Evolutionary conservation across 257 asterid genomes (phyloP), one percentile per base, ranked within the genome.

Genomic region (Vinca minor): DNA sequence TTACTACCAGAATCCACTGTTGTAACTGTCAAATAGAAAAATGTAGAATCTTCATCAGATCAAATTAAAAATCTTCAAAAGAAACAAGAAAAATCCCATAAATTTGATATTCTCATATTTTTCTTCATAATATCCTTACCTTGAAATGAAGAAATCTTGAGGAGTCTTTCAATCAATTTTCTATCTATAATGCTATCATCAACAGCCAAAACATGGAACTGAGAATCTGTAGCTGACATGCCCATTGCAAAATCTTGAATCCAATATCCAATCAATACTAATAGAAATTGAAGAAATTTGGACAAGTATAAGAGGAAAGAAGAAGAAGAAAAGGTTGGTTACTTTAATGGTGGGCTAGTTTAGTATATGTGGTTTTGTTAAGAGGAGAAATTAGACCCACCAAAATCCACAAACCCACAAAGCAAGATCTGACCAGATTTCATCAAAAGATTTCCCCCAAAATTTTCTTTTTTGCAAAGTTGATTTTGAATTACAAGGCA

Each of bases 401-500:
- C 77, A 85, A 87, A 83, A 75, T 82, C 85, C 84, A 81, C 85
- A 82, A n/a, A 67, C 77, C 78, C 81, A 85, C 76, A 83, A 85
- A 84, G 86, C 92, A 85, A 89, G 92, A 85, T 87, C 95, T 82
- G 87, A 78, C 82, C 88, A 83, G 87, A 82, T 83, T 77, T 73
- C 80, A 67, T 62, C 78, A 66, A 70, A 74, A 66, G 71, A 69
- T 67, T 46, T 69, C 11, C 65, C n/a, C 74, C 8, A 63, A 67
- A 68, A 63, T 26, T 38, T 38, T 32, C 46, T 75, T 63, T 76
- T 67, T 76, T 79, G 81, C 3, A 34, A 34, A 82, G 73, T 64
- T 78, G 84, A 72, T 68, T 77, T 75, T 82, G 86, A 84, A 84
- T 77, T 87, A 75, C 79, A 90, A 82, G 92, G 78, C 92, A 83